Evolutionary conservation across 129 eudicot genomes (phyloP).

Genomic region (Saussurea involucrata): DNA sequence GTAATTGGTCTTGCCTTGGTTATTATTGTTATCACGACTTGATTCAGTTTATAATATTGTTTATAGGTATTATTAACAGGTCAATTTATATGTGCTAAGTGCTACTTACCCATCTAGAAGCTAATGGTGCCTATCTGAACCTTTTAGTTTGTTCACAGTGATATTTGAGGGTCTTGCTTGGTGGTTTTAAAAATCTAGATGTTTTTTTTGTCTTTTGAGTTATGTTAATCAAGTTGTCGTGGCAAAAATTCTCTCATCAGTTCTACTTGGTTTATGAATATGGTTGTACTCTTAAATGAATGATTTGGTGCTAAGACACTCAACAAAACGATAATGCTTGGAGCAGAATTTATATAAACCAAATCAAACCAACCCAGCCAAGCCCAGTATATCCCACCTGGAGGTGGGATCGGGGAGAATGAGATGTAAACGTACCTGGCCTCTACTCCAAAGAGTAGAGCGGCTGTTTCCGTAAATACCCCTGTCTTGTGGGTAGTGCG

Average conservation of each 20-base stretch:
- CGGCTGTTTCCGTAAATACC: neutral
- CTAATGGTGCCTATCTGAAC: neutral
- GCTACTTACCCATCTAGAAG: neutral
- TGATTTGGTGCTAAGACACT: neutral
- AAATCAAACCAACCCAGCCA: neutral
- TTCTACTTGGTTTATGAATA: neutral
- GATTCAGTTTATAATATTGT: too few relatives aligned
- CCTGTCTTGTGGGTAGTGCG: neutral
- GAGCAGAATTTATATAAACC: neutral
- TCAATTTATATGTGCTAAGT: neutral
- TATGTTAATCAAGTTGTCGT: neutral
- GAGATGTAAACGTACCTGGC: neutral
- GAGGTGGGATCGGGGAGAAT: neutral
- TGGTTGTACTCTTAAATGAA: neutral
- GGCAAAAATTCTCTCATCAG: neutral
- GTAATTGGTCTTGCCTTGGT: neutral
- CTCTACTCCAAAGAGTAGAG: neutral
- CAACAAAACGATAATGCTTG: neutral
- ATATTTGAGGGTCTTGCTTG: neutral
- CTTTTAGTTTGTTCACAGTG: neutral
- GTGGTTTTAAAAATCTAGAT: neutral
- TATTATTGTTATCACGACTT: too few relatives aligned
- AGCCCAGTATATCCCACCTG: neutral
- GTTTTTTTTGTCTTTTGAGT: neutral
- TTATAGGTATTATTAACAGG: neutral